Evolutionary conservation across 2,329 filamentous ascomycete species (phyloP), one percentile per base, ranked within the genome.

Genomic region (Aspergillus novoparasiticus): DNA sequence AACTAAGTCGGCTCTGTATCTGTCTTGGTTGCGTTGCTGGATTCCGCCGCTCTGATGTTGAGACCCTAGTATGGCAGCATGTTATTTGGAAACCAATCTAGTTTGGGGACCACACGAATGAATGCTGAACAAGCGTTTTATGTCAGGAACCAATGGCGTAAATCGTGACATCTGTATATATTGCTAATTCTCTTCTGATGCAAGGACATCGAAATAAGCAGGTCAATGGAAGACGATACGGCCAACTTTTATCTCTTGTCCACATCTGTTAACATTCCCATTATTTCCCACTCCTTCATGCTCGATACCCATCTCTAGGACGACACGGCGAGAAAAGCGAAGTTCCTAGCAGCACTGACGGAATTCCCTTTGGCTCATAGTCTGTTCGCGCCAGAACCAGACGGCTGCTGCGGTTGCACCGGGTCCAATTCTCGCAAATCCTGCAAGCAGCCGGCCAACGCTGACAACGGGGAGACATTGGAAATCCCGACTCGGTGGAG

Each of bases 1-100:
- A 21, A 23, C 32, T 55, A 19, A 55, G 51, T 26, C 51, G 51
- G 21, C 51, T 39, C n/a, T 55, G 51, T 39, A 21, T 55, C 34
- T 55, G 51, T 32, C 51, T 55, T 39, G 51, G 51, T 55, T 55
- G 51, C 23, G 51, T 55, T 55, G 30, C 51, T 39, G 51, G 51
- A 10, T 55, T 55, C 39, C 51, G 51, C 21, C 51, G 51, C 14
- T 39, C 51, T 11, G 51, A 55, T 5, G 51, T 55, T 16, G 51
- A 55, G 23, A 39, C 9, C n/a, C 30, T 55, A 9, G n/a, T 55
- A 55, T 55, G 51, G 51, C 51, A 55, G n/a, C 34, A 55, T 55
- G 51, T 39, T 21, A 55, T 4, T n/a, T 55, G 51, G 51, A 55
- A 36, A 39, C 51, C 51, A 11, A 21, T 26, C n/a, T 55, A 21